Evolutionary conservation across 2,329 filamentous ascomycete species (phyloP).

Genomic region (Capronia americana): DNA sequence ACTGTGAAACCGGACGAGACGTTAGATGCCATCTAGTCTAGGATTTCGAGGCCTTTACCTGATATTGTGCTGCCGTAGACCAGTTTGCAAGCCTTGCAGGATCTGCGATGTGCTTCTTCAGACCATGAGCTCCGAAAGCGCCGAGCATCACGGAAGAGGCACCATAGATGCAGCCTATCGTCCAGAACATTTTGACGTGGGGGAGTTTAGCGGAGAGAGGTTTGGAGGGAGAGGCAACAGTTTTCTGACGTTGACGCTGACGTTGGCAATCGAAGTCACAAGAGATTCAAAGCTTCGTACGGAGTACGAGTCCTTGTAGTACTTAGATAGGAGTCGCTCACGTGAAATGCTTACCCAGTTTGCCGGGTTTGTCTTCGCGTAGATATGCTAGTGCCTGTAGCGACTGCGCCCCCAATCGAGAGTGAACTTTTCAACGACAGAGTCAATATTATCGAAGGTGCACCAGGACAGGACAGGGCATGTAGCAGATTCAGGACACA

Average conservation of each 20-base stretch:
- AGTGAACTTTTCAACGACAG: no score
- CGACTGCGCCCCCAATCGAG: no score
- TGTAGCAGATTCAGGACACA: no score
- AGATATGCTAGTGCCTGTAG: no score
- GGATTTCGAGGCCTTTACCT: constrained; percentile 51
- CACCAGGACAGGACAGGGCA: no score
- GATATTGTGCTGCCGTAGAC: constrained; percentile 71
- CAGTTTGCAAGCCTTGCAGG: constrained; percentile 66
- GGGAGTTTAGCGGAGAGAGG: not conserved
- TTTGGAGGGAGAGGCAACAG: not conserved
- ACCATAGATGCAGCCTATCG: constrained; percentile 67
- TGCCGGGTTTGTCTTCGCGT: constrained; percentile 6
- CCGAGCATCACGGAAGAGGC: constrained; percentile 67
- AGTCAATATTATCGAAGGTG: no score
- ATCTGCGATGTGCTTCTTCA: constrained; percentile 67
- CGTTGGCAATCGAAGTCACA: not conserved
- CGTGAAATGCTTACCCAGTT: constrained; percentile 11
- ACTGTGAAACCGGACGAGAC: constrained; percentile 48
- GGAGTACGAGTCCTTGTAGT: not conserved
- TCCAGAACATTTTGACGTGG: constrained; percentile 58
- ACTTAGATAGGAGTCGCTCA: no score
- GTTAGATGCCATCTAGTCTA: not conserved
- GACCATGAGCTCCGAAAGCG: constrained; percentile 71
- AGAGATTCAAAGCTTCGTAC: no score
- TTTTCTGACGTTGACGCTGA: not conserved